Conservation (phyloP, 768 basidiomycete species). For the Agaricus blazei region DNA sequence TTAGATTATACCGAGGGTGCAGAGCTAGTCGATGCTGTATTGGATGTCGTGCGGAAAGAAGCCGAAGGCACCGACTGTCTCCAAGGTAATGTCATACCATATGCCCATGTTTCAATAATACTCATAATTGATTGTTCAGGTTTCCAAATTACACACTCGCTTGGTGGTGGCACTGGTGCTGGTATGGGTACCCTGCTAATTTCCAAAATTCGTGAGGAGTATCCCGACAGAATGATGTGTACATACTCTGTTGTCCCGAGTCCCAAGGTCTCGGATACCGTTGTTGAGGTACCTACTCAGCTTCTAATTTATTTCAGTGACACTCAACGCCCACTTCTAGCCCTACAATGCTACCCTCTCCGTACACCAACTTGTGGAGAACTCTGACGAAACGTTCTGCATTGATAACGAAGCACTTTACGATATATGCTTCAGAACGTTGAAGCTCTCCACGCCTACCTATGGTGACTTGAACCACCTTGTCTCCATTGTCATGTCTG, state of each 20-base stretch:
- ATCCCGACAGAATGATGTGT: constrained; percentile 99
- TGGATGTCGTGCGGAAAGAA: constrained; percentile 98
- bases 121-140: constrained; percentile 42
- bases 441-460: constrained; percentile 93
- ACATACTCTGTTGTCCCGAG: constrained; percentile 98
- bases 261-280: constrained; percentile 97
- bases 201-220: constrained; percentile 98
- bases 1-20: constrained; percentile 92
- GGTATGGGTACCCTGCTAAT: constrained; percentile 99
- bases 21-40: constrained; percentile 95
- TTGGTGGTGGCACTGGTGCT: constrained; percentile 98
- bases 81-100: constrained; percentile 62
- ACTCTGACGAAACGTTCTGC: constrained; percentile 99
- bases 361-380: constrained; percentile 98
- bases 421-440: constrained; percentile 97
- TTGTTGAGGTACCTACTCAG: constrained; percentile 71
- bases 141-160: constrained; percentile 98
- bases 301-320: neutral
- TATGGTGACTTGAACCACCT: constrained; percentile 98
- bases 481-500: constrained; percentile 97
- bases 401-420: constrained; percentile 99
- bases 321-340: constrained; percentile 25
- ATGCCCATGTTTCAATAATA: constrained; percentile 1
- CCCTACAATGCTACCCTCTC: constrained; percentile 99
- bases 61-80: constrained; percentile 97